Conservation (phyloP, 2,329 filamentous ascomycete genomes). For the Stemphylium beticola region DNA sequence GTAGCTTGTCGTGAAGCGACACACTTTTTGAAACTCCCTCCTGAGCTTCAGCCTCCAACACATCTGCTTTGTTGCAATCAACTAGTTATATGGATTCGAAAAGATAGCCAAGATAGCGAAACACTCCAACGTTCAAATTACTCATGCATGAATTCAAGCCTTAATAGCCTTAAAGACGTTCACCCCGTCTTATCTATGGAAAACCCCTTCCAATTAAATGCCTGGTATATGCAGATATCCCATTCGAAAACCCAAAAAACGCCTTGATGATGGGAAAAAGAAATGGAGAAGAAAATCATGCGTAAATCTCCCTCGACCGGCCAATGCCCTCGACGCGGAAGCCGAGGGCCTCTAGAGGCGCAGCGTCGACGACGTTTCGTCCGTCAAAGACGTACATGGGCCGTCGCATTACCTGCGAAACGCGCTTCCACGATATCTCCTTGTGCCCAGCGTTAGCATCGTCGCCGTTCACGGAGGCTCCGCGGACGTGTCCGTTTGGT, state of each 20-base stretch:
- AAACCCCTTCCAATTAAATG: not conserved
- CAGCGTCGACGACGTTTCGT: conserved; percentile 2
- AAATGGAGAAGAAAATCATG: not conserved
- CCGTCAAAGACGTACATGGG: conserved; percentile 9
- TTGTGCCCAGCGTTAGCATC: not conserved
- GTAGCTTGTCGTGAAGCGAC: too few species aligned
- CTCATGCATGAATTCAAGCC: not conserved
- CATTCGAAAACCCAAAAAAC: not conserved
- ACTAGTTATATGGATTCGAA: too few species aligned
- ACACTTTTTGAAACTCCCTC: too few species aligned
- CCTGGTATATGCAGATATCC: not conserved
- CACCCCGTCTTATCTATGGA: too few species aligned
- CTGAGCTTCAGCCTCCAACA: too few species aligned
- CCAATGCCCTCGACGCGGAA: conserved; percentile 5
- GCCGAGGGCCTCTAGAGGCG: conserved; percentile 4
- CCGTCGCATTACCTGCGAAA: conserved; percentile 2
- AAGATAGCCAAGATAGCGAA: too few species aligned
- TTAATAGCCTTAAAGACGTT: not conserved
- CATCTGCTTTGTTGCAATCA: too few species aligned
- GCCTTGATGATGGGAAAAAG: too few species aligned
- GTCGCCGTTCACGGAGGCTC: not conserved
- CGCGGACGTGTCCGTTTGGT: not conserved
- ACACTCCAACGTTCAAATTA: not conserved
- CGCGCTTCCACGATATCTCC: conserved; percentile 5
- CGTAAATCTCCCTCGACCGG: not conserved